These are phyloP conservation scores for Fusarium sp. DNA, from an alignment of 2,329 filamentous ascomycete genomes.

Conservation along the genomic window DNA sequence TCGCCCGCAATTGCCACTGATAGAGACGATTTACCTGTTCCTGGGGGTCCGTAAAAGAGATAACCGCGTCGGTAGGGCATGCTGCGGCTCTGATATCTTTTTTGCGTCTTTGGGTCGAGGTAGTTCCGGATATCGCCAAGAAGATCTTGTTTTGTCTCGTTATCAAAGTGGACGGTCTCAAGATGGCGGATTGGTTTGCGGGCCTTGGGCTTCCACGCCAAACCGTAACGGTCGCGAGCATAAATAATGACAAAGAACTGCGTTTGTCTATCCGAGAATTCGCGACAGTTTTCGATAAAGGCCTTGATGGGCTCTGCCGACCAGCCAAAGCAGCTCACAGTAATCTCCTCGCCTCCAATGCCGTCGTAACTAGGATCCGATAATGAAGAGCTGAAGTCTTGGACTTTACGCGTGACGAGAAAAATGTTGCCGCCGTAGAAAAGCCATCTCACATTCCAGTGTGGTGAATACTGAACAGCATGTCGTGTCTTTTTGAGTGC, in stretches of 20 bases:
- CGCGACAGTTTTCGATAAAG: slow-evolving; percentile 63
- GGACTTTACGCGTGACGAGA: slow-evolving; percentile 59
- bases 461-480: slow-evolving; percentile 61
- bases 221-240: slow-evolving; percentile 61
- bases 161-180: slow-evolving; percentile 67
- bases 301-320: slow-evolving; percentile 64
- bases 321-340: slow-evolving; percentile 65
- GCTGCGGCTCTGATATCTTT: slow-evolving; percentile 73
- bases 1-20: slow-evolving; percentile 67
- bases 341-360: slow-evolving; percentile 62
- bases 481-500: slow-evolving; percentile 60
- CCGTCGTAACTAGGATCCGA: slow-evolving; percentile 62
- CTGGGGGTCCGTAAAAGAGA: slow-evolving; percentile 74
- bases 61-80: slow-evolving; percentile 66
- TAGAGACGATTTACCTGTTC: slow-evolving; percentile 72
- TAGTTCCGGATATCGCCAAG: slow-evolving; percentile 67
- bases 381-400: slow-evolving; percentile 55
- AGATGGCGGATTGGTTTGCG: slow-evolving; percentile 64
- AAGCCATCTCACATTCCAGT: slow-evolving; percentile 64
- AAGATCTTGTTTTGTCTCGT: slow-evolving; percentile 61
- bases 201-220: slow-evolving; percentile 64
- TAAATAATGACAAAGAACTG: slow-evolving; percentile 67
- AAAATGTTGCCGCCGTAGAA: slow-evolving; percentile 64
- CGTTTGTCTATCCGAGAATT: slow-evolving; percentile 63
- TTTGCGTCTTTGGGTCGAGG: slow-evolving; percentile 62